phyloP scores from a whole-genome alignment of 1,284 basidiomycete species.

The Cystobasidium sp. region DNA sequence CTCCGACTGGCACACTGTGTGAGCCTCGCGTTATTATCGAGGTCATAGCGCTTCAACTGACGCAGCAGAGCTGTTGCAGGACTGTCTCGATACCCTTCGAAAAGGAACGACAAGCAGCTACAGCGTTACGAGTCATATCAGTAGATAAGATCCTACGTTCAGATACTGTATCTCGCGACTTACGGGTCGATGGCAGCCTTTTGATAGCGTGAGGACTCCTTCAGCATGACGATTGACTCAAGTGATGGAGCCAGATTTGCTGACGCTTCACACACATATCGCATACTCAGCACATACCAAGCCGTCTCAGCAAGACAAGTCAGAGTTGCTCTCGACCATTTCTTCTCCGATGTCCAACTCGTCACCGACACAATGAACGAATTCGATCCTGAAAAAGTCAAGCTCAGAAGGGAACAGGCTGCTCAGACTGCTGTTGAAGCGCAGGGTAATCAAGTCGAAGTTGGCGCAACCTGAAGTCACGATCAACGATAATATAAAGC shows the following conservation, averaged over 20 bases:
- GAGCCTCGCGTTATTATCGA: background rate
- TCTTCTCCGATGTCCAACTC: slow-evolving; percentile 66
- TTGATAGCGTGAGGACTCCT: slow-evolving; percentile 43
- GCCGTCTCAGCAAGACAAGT: slow-evolving; percentile 52
- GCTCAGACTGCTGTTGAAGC: slow-evolving; percentile 25
- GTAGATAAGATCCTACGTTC: slow-evolving; percentile 48
- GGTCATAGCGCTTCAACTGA: background rate
- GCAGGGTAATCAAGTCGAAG: slow-evolving; percentile 29
- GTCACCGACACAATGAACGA: slow-evolving; percentile 53
- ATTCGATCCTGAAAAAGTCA: slow-evolving; percentile 47
- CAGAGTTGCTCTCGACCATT: slow-evolving; percentile 59
- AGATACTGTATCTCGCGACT: slow-evolving; percentile 36
- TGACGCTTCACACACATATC: background rate
- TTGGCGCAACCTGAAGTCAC: slow-evolving; percentile 10
- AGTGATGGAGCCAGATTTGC: background rate
- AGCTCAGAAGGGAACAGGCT: slow-evolving; percentile 1
- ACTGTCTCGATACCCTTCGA: slow-evolving; percentile 49
- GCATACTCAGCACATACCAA: slow-evolving; percentile 41
- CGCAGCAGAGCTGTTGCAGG: slow-evolving; percentile 22
- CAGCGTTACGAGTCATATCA: slow-evolving; percentile 48
- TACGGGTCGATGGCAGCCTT: slow-evolving; percentile 25
- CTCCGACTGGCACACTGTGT: slow-evolving; percentile 49
- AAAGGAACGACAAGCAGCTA: slow-evolving; percentile 42
- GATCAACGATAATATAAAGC: background rate
- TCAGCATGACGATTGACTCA: background rate